Percentiles rank a stretch among this genome's conserved stretches.
Evolutionary conservation across 1,284 basidiomycete species (phyloP).

Genomic region (Sanghuangporus weigelae): DNA sequence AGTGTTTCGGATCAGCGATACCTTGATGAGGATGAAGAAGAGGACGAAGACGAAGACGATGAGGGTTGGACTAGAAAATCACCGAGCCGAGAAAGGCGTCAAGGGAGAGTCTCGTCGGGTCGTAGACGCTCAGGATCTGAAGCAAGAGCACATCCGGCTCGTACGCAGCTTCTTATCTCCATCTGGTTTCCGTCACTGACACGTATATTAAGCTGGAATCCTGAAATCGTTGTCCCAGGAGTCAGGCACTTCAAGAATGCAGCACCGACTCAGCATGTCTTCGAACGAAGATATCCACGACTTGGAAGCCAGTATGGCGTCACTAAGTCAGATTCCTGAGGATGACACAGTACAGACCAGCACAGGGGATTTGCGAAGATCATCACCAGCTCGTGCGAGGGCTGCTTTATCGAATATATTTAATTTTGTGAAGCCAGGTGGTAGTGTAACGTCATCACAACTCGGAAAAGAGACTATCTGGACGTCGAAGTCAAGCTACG

Average conservation of each 20-base stretch:
- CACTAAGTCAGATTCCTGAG: slow-evolving; percentile 28
- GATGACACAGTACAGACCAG: slow-evolving; percentile 16
- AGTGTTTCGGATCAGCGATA: slow-evolving; percentile 48
- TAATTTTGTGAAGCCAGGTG: slow-evolving; percentile 35
- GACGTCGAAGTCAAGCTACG: slow-evolving; percentile 81
- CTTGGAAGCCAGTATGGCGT: slow-evolving; percentile 36
- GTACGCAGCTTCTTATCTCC: not conserved
- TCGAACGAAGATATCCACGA: slow-evolving; percentile 45
- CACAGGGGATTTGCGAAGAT: slow-evolving; percentile 13
- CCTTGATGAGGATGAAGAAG: slow-evolving; percentile 47
- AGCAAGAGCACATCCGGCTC: slow-evolving; percentile 17
- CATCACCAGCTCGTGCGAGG: slow-evolving; percentile 36
- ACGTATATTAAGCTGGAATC: slow-evolving; percentile 11
- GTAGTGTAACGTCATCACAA: slow-evolving; percentile 43
- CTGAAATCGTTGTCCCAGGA: slow-evolving; percentile 14
- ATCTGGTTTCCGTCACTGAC: not conserved
- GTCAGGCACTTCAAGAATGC: slow-evolving; percentile 21
- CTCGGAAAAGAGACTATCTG: slow-evolving; percentile 54
- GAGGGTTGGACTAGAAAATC: slow-evolving; percentile 51
- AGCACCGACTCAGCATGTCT: slow-evolving; percentile 46
- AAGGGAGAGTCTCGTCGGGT: slow-evolving; percentile 17
- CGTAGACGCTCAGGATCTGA: slow-evolving; percentile 18
- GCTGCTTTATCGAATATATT: slow-evolving; percentile 43
- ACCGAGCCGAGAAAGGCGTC: slow-evolving; percentile 18
- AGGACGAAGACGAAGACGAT: slow-evolving; percentile 64